Percentiles rank a stretch among this genome's conserved stretches.
Conservation (phyloP, 768 basidiomycete species). For the Pisolithus tinctorius region DNA sequence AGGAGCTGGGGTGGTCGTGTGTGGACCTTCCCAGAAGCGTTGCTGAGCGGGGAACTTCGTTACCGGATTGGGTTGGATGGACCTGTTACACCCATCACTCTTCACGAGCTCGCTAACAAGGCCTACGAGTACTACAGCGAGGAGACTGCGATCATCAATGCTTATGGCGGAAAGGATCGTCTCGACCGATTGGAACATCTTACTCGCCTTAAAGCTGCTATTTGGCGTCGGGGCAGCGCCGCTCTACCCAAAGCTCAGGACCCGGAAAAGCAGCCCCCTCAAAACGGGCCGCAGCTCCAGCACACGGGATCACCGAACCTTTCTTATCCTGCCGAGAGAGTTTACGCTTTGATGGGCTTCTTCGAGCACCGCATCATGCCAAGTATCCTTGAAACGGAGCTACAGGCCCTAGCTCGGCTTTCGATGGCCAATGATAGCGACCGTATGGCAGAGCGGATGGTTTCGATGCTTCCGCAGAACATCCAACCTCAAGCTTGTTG, state of each 20-base stretch:
- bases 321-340: slow-evolving; percentile 13
- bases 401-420: slow-evolving; percentile 11
- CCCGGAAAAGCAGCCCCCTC: neutral
- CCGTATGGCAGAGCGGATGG: slow-evolving; percentile 17
- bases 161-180: slow-evolving; percentile 2
- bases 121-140: slow-evolving; percentile 7
- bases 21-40: slow-evolving; percentile 11
- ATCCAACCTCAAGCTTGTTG: slow-evolving; percentile 5
- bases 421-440: slow-evolving; percentile 20
- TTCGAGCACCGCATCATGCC: slow-evolving; percentile 17
- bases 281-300: neutral
- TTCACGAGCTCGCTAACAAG: slow-evolving; percentile 8
- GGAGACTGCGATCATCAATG: slow-evolving; percentile 12
- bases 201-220: slow-evolving; percentile 11
- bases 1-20: slow-evolving; percentile 15
- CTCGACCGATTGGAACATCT: slow-evolving; percentile 13
- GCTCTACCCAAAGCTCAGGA: slow-evolving; percentile 4
- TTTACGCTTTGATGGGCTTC: slow-evolving; percentile 18
- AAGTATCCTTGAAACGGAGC: slow-evolving; percentile 6
- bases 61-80: slow-evolving; percentile 2
- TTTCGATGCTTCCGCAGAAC: slow-evolving; percentile 10
- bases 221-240: slow-evolving; percentile 14
- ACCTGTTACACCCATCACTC: slow-evolving; percentile 1
- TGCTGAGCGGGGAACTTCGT: slow-evolving; percentile 6
- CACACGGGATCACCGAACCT: neutral